Conservation (phyloP, 129 eudicot species). For the Tanacetum coccineum region DNA sequence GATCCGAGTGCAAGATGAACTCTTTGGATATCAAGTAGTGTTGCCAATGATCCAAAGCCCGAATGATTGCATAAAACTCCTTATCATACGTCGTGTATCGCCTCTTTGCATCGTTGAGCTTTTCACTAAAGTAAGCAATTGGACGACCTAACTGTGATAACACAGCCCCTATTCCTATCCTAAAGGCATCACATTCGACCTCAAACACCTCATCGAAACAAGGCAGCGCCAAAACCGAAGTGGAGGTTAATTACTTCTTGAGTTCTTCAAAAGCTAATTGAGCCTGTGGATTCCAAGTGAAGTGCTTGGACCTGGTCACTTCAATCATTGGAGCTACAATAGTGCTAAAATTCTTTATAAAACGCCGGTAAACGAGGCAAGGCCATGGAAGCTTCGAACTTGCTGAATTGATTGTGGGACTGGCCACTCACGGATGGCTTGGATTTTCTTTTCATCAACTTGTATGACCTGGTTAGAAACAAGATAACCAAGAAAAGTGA, state of each 20-base stretch:
- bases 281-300: not conserved
- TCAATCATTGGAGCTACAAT: slow-evolving; percentile 1
- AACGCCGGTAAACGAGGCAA: no score
- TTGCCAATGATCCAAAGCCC: not conserved
- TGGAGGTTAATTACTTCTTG: not conserved
- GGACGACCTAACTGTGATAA: not conserved
- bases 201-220: not conserved
- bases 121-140: not conserved
- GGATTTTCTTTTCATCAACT: no score
- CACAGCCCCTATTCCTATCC: slow-evolving; percentile 7
- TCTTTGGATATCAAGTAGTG: not conserved
- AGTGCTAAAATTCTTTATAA: not conserved
- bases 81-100: no score
- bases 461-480: no score
- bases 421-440: no score
- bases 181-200: slow-evolving; percentile 5
- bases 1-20: slow-evolving; percentile 1
- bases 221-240: not conserved
- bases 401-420: no score
- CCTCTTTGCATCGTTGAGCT: not conserved
- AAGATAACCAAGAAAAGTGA: no score
- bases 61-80: no score
- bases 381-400: no score
- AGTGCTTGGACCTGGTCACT: not conserved
- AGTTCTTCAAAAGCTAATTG: not conserved